A percentile compares a stretch with the other conserved stretches of the same genome.
Evolutionary conservation across 495 filamentous ascomycete genomes (phyloP).

Genomic region (Hypoxylon subgilvum): DNA sequence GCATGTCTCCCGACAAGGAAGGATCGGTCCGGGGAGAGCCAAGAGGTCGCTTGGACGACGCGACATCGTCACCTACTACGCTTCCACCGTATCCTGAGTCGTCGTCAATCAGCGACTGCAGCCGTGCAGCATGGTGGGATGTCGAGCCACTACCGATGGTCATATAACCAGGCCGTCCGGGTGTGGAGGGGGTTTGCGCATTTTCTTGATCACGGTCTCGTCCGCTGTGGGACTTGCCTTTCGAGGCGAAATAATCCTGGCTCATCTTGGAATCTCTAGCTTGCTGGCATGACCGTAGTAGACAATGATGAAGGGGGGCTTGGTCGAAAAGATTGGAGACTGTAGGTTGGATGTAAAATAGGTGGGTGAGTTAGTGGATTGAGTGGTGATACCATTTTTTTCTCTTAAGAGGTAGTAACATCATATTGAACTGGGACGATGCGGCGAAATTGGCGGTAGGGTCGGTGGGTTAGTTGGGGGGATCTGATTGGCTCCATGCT

Average conservation of each 20-base stretch:
- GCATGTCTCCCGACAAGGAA: constrained; percentile 46
- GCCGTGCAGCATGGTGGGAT: constrained; percentile 70
- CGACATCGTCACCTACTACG: constrained; percentile 51
- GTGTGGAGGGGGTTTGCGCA: constrained; percentile 30
- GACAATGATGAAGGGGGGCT: not conserved
- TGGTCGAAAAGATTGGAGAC: not conserved
- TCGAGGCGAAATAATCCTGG: constrained; percentile 68
- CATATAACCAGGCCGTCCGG: constrained; percentile 71
- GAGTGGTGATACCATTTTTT: constrained; percentile 23
- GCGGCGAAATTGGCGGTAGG: constrained; percentile 31
- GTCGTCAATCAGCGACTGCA: constrained; percentile 74
- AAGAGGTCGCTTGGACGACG: constrained; percentile 38
- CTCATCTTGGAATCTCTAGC: constrained; percentile 62
- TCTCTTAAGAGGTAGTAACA: not conserved
- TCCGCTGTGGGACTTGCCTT: constrained; percentile 45
- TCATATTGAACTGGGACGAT: not conserved
- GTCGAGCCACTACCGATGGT: constrained; percentile 84
- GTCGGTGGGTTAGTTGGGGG: not conserved
- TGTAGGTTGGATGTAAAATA: not conserved
- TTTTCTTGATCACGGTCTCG: constrained; percentile 13
- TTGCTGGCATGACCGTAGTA: constrained; percentile 13
- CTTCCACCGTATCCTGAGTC: constrained; percentile 95
- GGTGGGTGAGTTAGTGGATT: not conserved
- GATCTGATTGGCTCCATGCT: constrained; percentile 16
- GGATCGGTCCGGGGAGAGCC: constrained; percentile 50